Evolutionary conservation across 352 stramenopile species (phyloP), one percentile per base, ranked within the genome.

Genomic region (Globisporangium rhizosaccharum): DNA sequence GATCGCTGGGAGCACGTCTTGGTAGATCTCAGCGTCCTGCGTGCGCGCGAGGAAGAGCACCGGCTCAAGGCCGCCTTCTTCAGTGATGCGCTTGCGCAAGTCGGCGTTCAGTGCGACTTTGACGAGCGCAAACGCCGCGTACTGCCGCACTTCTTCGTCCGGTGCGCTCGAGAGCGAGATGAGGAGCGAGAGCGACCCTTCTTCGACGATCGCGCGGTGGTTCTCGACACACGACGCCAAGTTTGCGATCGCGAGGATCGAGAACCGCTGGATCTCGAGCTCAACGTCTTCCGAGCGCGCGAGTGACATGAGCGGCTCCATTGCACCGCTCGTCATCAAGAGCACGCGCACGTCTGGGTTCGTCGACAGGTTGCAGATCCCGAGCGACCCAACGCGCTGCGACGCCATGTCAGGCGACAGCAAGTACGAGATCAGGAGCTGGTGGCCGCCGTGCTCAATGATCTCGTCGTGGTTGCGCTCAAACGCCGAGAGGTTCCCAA

Each of bases 71-170:
- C 94, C 96, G 18, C 96, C 96, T 69, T 98, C 94, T 50, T 98
- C 89, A 0, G 96, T 98, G 47, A 99, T 90, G 37, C 90, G 82
- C 68, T 97, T 92, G 39, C 93, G 87, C 44, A 98, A 70, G 61
- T 98, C 90, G 1, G 90, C 88, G 61, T 99, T 99, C 26, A 97
- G 71, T 1, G 92, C 90, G n/a, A 99, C 85, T 56, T 98, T 97
- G 12, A 97, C 92, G 14, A 98, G 72, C 28, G 95, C 93, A 59
- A 97, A 98, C 1, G 96, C 94, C 42, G 96, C 94, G 71, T 98
- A 98, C 64, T 98, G 94, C 1, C 94, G 82, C 51, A 98, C 88
- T 58, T 98, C 84, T 54, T 96, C 75, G 53, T 99, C 95, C 1
- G 88, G 85, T 4, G 96, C 96, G 62, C 94, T 98, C 3, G 90